These are phyloP conservation scores for Talaromyces nanjingensis DNA, from an alignment of 495 filamentous ascomycete species.

Conservation along the genomic window DNA sequence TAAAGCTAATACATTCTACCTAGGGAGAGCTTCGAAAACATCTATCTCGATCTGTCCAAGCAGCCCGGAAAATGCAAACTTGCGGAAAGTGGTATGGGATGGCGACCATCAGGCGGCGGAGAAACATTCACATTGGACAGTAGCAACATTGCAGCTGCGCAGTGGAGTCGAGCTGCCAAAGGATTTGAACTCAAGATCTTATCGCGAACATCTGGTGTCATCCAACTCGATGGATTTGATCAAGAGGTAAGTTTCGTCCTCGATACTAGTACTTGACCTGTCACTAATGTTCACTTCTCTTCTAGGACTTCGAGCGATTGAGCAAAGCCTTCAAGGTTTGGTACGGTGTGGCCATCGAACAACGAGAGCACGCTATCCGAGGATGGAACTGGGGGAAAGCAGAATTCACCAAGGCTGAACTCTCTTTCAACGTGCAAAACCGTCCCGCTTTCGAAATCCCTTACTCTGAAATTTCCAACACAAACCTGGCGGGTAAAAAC, in stretches of 20 bases:
- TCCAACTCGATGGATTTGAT: conserved; percentile 92
- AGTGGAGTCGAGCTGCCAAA: conserved; percentile 91
- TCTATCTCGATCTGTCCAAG: conserved; percentile 89
- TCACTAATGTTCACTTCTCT: background rate
- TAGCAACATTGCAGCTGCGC: conserved; percentile 71
- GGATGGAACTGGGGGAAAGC: conserved; percentile 99
- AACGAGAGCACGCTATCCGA: conserved; percentile 85
- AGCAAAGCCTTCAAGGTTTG: conserved; percentile 89
- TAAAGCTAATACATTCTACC: background rate
- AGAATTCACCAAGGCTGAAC: conserved; percentile 91
- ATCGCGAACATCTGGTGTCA: conserved; percentile 71
- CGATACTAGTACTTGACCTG: background rate
- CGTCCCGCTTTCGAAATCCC: conserved; percentile 96
- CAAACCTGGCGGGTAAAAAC: conserved; percentile 94
- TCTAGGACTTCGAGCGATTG: conserved; percentile 80
- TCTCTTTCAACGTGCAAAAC: conserved; percentile 94
- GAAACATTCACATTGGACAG: conserved; percentile 88
- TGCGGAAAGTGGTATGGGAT: conserved; percentile 85
- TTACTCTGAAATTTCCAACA: conserved; percentile 96
- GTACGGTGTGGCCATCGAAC: conserved; percentile 89
- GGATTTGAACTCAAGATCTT: conserved; percentile 91
- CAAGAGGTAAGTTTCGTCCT: conserved; percentile 59
- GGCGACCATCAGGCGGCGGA: conserved; percentile 81
- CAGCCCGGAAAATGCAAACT: conserved; percentile 87
- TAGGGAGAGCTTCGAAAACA: conserved; percentile 92